A percentile compares a stretch with the other conserved stretches of the same genome.
phyloP scores from a whole-genome alignment of 352 stramenopile species.

The Pythium volutum region DNA sequence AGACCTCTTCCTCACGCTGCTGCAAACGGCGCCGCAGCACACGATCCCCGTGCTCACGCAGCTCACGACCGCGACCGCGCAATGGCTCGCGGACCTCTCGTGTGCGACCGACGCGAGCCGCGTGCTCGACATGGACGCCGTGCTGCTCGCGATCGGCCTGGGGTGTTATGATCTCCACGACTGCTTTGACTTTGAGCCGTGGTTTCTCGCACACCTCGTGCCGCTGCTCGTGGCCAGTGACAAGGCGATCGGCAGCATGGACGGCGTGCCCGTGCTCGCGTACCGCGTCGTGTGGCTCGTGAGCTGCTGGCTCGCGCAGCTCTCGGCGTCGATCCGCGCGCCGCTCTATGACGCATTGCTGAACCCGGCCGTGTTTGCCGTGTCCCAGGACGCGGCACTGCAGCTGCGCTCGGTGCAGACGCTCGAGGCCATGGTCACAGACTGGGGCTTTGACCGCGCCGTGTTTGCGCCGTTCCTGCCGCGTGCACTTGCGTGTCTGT shows the following conservation, averaged over 20 bases:
- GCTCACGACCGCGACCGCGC: slow-evolving; percentile 51
- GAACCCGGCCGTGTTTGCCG: slow-evolving; percentile 35
- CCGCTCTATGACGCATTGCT: slow-evolving; percentile 79
- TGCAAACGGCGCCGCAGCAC: slow-evolving; percentile 69
- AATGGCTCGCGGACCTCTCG: slow-evolving; percentile 39
- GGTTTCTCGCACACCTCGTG: slow-evolving; percentile 74
- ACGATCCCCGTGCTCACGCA: slow-evolving; percentile 69
- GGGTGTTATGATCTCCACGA: slow-evolving; percentile 87
- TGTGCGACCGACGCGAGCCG: not conserved
- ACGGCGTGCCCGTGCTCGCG: slow-evolving; percentile 59
- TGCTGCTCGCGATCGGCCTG: slow-evolving; percentile 77
- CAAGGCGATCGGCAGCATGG: slow-evolving; percentile 28
- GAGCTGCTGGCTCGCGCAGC: slow-evolving; percentile 82
- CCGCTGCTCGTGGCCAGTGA: slow-evolving; percentile 72
- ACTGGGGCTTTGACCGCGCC: slow-evolving; percentile 80
- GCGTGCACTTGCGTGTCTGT: slow-evolving; percentile 57
- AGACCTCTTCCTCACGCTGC: slow-evolving; percentile 78
- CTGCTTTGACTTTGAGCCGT: slow-evolving; percentile 86
- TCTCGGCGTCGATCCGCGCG: slow-evolving; percentile 61
- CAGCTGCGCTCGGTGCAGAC: slow-evolving; percentile 75
- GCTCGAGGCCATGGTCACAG: slow-evolving; percentile 72
- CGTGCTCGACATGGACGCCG: slow-evolving; percentile 60
- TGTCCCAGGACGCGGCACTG: slow-evolving; percentile 47
- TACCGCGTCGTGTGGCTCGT: slow-evolving; percentile 85
- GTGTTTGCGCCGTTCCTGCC: slow-evolving; percentile 69